These are phyloP conservation scores for Huntiella abstrusa DNA, from an alignment of 2,329 filamentous ascomycete species.

Conservation along the genomic window DNA sequence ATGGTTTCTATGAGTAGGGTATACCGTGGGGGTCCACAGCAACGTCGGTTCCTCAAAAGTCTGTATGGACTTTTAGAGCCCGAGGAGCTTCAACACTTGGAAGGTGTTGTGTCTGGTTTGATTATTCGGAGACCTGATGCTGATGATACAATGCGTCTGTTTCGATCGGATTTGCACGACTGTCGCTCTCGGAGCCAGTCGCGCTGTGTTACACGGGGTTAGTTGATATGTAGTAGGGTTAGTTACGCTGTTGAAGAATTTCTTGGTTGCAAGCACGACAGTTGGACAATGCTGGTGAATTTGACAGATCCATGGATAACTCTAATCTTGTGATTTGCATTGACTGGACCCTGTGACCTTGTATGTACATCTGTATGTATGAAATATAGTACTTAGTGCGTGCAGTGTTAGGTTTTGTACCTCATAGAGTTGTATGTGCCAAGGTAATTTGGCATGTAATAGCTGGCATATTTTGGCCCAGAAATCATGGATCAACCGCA, in stretches of 20 bases:
- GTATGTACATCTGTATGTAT: not conserved
- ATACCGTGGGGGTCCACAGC: conserved; percentile 11
- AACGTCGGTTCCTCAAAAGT: conserved; percentile 11
- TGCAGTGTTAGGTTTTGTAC: no score
- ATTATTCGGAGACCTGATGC: not conserved
- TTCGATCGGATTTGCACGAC: not conserved
- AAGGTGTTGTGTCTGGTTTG: conserved; percentile 6
- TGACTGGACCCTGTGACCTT: not conserved
- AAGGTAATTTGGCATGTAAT: no score
- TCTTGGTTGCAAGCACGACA: no score
- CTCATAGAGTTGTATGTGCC: no score
- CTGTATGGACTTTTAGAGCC: conserved; percentile 15
- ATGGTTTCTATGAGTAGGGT: conserved; percentile 15
- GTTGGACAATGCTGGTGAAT: no score
- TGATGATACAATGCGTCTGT: conserved; percentile 1
- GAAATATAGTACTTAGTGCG: no score
- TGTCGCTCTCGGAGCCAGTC: no score
- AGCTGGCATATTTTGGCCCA: no score
- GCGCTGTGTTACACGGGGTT: not conserved
- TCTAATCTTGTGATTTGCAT: no score
- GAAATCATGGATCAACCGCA: no score
- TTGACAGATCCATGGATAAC: no score
- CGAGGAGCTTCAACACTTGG: conserved; percentile 8
- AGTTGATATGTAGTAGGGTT: not conserved
- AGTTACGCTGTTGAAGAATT: not conserved